Base-by-base conservation (phyloP, 768 basidiomycete genomes). In the Boletus edulis region DNA sequence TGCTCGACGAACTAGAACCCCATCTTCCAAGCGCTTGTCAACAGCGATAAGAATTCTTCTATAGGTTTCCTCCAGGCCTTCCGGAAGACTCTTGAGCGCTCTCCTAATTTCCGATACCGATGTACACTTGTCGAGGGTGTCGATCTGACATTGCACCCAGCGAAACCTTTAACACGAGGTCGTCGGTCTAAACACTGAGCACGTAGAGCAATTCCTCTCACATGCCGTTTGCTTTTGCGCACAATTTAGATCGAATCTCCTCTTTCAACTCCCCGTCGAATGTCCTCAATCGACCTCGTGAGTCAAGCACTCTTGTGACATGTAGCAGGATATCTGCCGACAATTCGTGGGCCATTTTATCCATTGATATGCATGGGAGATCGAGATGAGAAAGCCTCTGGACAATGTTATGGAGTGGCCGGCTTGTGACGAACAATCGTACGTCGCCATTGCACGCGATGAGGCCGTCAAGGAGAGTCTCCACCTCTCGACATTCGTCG, bases 31-130 rank as follows among this genome's bases (percentile, higher is more conserved):
- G 9, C 18, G 27, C 4, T 31, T 29, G n/a, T 65, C 47, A 0
- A 67, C 53, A 2, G 43, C 41, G 4, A 43, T 27, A 4, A 67
- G 53, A 20, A 65, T 67, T 11, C 66, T 57, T 15, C 61, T 46
- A 17, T 65, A 62, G 0, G 66, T 67, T 35, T 65, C 66, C 20
- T 67, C 56, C 2, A 66, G 22, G 31, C 64, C 61, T 10, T 42
- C 44, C 1, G 61, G 61, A 14, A 62, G 62, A 18, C 48, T 49
- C 12, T 54, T 11, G 4, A 61, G 55, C 4, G 40, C 51, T 5
- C 3, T 29, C 3, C 49, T 35, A 48, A 64, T 54, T 14, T 49
- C 47, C 0, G n/a, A 24, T 29, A 24, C 22, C 0, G 50, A 46
- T 1, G 31, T 13, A 37, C 55, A 57, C 3, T 37, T 34, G 14